Evolutionary conservation across 2,329 filamentous ascomycete genomes (phyloP), one percentile per base, ranked within the genome.

Genomic region (Sporothrix brunneoviolacea): DNA sequence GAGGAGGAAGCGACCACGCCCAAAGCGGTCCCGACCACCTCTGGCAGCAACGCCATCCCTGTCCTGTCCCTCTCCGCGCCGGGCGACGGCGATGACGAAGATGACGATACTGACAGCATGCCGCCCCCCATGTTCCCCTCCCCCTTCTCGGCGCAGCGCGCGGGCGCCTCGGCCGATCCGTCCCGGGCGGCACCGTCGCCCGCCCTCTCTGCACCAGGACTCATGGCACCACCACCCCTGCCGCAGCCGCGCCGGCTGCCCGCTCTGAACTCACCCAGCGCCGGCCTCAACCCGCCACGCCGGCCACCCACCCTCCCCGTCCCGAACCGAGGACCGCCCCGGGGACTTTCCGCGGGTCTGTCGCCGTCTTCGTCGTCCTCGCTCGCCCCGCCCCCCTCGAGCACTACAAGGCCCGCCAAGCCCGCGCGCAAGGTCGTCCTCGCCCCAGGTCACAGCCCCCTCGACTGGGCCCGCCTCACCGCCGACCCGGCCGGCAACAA

Each of bases 391-490:
- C 79, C 80, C 0, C 76, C 79, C 0, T 74, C 77, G 13, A 76
- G 76, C 61, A 69, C 66, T 28, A 63, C 69, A 37, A 74, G 72
- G 52, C 77, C 79, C 2, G 55, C 68, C 21, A 82, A 80, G 61
- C 75, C 77, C 4, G 24, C 51, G 10, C 79, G 77, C 65, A 87
- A 91, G 62, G 87, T 96, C 4, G 75, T 85, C 8, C 80, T 98
- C 4, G 79, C 83, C n/a, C 93, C 93, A 0, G 91, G 93, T 28
- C 91, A 91, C 72, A 95, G 89, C 2, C 91, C 93, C 0, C 82
- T 98, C 12, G 93, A 98, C 76, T 98, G 93, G 93, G 93, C 93
- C 12, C 82, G 85, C 6, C 78, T 95, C 1, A 79, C 81, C 1
- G 74, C 75, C 18, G 70, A 75, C 42, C 82, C 84, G 2, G 70